phyloP scores from a whole-genome alignment of 2,329 filamentous ascomycete species.

The Fusarium sp. region DNA sequence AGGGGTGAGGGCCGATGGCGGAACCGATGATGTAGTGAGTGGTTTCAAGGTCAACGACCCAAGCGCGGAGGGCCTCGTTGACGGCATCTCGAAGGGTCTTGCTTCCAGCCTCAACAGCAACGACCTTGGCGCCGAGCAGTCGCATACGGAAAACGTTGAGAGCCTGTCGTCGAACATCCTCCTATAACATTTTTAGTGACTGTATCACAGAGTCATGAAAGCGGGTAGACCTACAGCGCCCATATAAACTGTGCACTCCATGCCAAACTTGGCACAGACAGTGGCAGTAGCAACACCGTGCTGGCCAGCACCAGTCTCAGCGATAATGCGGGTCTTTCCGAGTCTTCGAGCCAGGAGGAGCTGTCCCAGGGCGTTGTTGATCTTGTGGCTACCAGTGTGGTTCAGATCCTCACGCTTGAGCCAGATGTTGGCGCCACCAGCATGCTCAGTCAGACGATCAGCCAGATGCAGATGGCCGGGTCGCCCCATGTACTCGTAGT shows the following conservation, averaged over 20 bases:
- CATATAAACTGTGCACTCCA: conserved; percentile 99
- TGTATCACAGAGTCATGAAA: neutral
- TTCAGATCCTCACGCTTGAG: conserved; percentile 98
- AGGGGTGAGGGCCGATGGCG: conserved; percentile 96
- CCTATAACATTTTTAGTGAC: conserved; percentile 55
- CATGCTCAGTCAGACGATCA: conserved; percentile 86
- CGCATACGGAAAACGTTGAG: conserved; percentile 99
- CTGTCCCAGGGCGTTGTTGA: conserved; percentile 98
- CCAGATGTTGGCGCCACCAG: conserved; percentile 95
- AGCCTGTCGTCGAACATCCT: conserved; percentile 95
- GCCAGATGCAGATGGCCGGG: conserved; percentile 93
- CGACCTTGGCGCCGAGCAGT: conserved; percentile 90
- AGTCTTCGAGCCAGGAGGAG: conserved; percentile 86
- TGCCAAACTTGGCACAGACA: conserved; percentile 96
- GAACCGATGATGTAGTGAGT: conserved; percentile 99
- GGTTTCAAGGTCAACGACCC: conserved; percentile 92
- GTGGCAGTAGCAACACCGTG: conserved; percentile 98
- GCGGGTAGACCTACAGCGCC: conserved; percentile 70
- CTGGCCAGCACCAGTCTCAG: conserved; percentile 96
- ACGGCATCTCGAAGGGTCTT: conserved; percentile 87
- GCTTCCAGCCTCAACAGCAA: conserved; percentile 92
- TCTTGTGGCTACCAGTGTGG: conserved; percentile 98
- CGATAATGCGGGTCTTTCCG: conserved; percentile 97
- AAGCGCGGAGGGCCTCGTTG: conserved; percentile 93
- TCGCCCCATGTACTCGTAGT: conserved; percentile 97